These are phyloP conservation scores for Melampsora americana DNA, from an alignment of 1,284 basidiomycete genomes.

Conservation along the genomic window DNA sequence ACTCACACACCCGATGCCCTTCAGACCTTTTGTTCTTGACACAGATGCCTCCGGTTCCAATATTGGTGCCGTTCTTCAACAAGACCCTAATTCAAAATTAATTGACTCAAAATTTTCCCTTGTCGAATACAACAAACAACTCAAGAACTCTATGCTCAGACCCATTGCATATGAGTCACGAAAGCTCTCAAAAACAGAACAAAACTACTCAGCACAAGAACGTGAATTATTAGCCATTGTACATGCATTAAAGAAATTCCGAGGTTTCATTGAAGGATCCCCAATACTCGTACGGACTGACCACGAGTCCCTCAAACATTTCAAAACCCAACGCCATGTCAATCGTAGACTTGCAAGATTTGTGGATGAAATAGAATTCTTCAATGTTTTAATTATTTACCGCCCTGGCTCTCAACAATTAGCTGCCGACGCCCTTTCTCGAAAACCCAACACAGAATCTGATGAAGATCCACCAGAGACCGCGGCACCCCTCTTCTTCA, in stretches of 20 bases:
- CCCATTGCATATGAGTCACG: constrained; percentile 16
- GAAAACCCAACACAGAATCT: neutral
- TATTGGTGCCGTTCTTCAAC: constrained; percentile 24
- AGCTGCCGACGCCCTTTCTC: constrained; percentile 12
- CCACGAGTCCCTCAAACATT: constrained; percentile 18
- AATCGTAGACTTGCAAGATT: neutral
- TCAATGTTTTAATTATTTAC: constrained; percentile 23
- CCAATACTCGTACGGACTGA: constrained; percentile 6
- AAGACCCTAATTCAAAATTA: neutral
- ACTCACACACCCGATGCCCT: constrained; percentile 4
- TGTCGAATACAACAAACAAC: no score
- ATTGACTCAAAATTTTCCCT: neutral
- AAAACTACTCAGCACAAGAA: no score
- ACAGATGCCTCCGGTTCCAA: no score
- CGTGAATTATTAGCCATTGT: constrained; percentile 12
- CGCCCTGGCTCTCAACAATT: constrained; percentile 13
- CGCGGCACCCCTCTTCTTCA: neutral
- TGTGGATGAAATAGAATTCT: constrained; percentile 24
- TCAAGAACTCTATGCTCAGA: no score
- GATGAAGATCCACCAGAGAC: constrained; percentile 5
- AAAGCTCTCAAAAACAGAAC: constrained; percentile 14
- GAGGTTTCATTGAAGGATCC: constrained; percentile 13
- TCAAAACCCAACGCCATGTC: constrained; percentile 19
- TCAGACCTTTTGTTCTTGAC: no score
- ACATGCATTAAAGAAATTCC: constrained; percentile 18